Evolutionary conservation across 331 rosid genomes (phyloP).

Genomic region (Quercus phellos): DNA sequence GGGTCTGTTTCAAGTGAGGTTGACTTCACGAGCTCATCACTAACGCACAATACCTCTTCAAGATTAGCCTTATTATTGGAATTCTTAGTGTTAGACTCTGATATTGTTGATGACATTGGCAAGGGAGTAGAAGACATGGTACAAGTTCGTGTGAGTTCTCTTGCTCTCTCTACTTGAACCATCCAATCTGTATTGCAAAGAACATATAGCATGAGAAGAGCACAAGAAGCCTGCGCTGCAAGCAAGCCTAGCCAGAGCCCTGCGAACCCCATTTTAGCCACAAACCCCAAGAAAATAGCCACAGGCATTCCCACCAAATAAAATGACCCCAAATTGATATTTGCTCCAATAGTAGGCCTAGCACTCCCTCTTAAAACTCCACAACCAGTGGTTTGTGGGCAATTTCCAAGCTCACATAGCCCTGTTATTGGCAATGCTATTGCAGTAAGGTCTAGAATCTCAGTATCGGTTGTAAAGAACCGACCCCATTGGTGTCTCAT

Average conservation of each 20-base stretch:
- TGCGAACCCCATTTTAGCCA: conserved; percentile 53
- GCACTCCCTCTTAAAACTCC: conserved; percentile 90
- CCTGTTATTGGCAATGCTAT: conserved; percentile 76
- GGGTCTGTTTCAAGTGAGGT: conserved; percentile 61
- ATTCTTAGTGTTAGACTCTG: not conserved
- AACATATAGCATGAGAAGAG: conserved; percentile 67
- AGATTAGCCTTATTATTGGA: conserved; percentile 23
- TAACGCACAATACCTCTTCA: conserved; percentile 28
- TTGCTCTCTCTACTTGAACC: conserved; percentile 52
- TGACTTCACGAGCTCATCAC: conserved; percentile 19
- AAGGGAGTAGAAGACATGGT: conserved; percentile 10
- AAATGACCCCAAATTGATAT: conserved; percentile 79
- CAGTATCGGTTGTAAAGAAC: conserved; percentile 58
- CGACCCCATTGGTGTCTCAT: conserved; percentile 83
- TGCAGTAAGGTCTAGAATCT: conserved; percentile 67
- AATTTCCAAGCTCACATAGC: conserved; percentile 91
- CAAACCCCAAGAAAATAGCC: conserved; percentile 64
- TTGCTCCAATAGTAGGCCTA: conserved; percentile 76
- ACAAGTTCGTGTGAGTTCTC: conserved; percentile 42
- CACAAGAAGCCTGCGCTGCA: conserved; percentile 89
- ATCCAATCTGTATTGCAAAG: conserved; percentile 77
- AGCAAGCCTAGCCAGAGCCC: conserved; percentile 97
- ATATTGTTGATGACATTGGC: conserved; percentile 31
- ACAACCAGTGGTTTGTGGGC: conserved; percentile 90
- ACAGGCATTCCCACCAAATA: conserved; percentile 92